Evolutionary conservation across 495 filamentous ascomycete species (phyloP), one percentile per base, ranked within the genome.

Genomic region (Neurospora pannonica): DNA sequence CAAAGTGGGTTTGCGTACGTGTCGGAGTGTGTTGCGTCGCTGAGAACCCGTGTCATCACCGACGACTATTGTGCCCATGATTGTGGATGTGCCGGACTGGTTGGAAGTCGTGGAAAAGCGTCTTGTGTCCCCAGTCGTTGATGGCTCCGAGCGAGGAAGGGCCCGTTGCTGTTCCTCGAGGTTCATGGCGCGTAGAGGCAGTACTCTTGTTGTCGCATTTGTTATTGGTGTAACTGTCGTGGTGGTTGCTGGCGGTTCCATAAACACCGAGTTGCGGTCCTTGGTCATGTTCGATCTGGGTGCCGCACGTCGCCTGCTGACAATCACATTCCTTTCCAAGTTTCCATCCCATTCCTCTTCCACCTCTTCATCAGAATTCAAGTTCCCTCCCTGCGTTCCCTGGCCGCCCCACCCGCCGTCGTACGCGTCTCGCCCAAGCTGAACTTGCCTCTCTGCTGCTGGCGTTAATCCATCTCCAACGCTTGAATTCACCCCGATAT

Each of bases 61-160:
- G 42, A 93, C 88, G 36, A 93, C 86, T 80, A 92, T 87, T 13
- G 89, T 92, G 81, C 92, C 91, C 19, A 94, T 87, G 5, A 90
- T 81, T 0, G 92, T 93, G 5, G 92, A 93, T 10, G 87, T 85
- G 8, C 85, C 87, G 70, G 87, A 88, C 70, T 79, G 85, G 28
- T 82, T 85, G 13, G 92, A 94, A 74, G 90, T 85, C 19, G 83
- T 85, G 24, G 92, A 95, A 39, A 88, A 86, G 42, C 87, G 82
- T 72, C 84, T 84, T 7, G 86, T 79, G 54, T 87, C 83, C 74
- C 80, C 82, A 78, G 79, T 85, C 67, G 78, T 84, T 73, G 86
- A 83, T 28, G 85, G 83, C 75, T 83, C 78, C 39, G 83, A 84
- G 40, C 43, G 82, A 82, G 17, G 81, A 77, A 21, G 81, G 79